A percentile compares a stretch with the other conserved stretches of the same genome.
Conservation (phyloP, 768 basidiomycete species). For the Suillus subalutaceus region DNA sequence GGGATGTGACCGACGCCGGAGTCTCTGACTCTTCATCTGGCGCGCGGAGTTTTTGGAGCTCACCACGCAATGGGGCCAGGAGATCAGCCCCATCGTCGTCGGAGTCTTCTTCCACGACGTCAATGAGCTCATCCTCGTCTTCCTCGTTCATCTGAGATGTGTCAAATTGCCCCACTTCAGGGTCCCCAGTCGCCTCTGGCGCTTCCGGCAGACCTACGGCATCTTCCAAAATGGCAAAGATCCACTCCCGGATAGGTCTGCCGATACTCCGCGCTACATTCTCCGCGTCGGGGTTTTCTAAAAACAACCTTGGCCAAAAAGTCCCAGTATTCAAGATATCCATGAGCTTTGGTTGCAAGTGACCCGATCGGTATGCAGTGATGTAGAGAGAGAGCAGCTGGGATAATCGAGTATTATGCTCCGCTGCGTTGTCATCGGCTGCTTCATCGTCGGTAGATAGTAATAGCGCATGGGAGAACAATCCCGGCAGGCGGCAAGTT, state of each 20-base stretch:
- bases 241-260: slow-evolving; percentile 63
- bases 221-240: slow-evolving; percentile 69
- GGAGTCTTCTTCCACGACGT: slow-evolving; percentile 63
- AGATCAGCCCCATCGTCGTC: slow-evolving; percentile 51
- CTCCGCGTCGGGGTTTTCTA: slow-evolving; percentile 78
- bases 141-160: slow-evolving; percentile 42
- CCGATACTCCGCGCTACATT: slow-evolving; percentile 66
- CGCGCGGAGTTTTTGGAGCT: slow-evolving; percentile 58
- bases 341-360: slow-evolving; percentile 56
- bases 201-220: slow-evolving; percentile 59
- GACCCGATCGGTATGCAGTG: slow-evolving; percentile 63
- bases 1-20: slow-evolving; percentile 35
- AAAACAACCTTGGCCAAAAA: slow-evolving; percentile 72
- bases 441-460: slow-evolving; percentile 23
- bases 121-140: slow-evolving; percentile 64
- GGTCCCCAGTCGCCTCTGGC: slow-evolving; percentile 24
- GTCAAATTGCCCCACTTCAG: slow-evolving; percentile 23
- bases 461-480: slow-evolving; percentile 48
- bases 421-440: slow-evolving; percentile 5
- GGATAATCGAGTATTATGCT: slow-evolving; percentile 18
- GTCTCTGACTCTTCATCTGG: slow-evolving; percentile 38
- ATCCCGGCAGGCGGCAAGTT: slow-evolving; percentile 54
- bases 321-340: slow-evolving; percentile 65
- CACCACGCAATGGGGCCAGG: slow-evolving; percentile 71
- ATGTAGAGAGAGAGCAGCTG: slow-evolving; percentile 56